phyloP scores from a whole-genome alignment of 345 rosid species.

The Hirschfeldia incana region DNA sequence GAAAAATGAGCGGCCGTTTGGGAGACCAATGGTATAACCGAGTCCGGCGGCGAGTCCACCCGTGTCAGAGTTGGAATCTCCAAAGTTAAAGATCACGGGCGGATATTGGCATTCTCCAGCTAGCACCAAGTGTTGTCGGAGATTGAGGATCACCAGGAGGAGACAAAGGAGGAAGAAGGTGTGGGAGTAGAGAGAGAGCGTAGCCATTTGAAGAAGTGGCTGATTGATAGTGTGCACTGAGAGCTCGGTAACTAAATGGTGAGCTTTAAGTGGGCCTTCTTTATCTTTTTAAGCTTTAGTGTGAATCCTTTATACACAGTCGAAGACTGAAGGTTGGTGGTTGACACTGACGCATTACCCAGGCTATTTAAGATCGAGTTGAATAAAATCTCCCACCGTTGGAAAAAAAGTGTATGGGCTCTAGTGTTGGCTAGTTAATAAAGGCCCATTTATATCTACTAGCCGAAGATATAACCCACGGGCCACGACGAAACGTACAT shows the following conservation, averaged over 20 bases:
- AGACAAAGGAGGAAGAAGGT: background rate
- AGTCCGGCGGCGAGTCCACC: slow-evolving; percentile 89
- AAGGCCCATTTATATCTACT: background rate
- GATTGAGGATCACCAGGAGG: background rate
- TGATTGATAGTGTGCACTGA: slow-evolving; percentile 7
- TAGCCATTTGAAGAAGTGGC: slow-evolving; percentile 18
- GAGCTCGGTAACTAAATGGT: slow-evolving; percentile 2
- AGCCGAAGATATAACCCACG: background rate
- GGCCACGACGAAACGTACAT: slow-evolving; percentile 1
- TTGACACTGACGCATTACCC: slow-evolving; percentile 30
- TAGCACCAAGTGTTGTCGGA: slow-evolving; percentile 6
- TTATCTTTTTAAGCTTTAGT: background rate
- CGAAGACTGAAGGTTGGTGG: slow-evolving; percentile 15
- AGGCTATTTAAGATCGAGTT: background rate
- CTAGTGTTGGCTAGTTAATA: background rate
- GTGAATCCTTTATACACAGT: background rate
- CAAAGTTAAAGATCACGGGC: slow-evolving; percentile 79
- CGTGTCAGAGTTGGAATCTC: slow-evolving; percentile 91
- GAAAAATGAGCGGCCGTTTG: slow-evolving; percentile 74
- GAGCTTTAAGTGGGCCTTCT: slow-evolving; percentile 8
- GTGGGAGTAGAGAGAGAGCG: slow-evolving; percentile 13
- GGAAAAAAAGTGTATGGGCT: background rate
- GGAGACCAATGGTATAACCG: slow-evolving; percentile 63
- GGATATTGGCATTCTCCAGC: slow-evolving; percentile 46
- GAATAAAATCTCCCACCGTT: background rate